Evolutionary conservation across 768 basidiomycete genomes (phyloP).

Genomic region (Boletus speciosus): DNA sequence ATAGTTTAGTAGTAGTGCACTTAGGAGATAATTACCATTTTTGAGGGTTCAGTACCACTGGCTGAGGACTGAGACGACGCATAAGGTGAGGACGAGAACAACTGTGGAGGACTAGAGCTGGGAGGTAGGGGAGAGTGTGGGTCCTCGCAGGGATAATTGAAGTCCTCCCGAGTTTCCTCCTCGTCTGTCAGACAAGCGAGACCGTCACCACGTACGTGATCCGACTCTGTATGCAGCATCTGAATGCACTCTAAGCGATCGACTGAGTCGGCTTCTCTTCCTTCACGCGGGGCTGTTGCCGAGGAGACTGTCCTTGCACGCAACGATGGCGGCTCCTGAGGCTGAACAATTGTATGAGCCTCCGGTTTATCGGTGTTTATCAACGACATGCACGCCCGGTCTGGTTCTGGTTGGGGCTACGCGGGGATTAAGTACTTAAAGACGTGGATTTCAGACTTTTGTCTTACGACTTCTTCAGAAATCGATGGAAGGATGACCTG

Average conservation of each 20-base stretch:
- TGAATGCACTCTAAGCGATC: neutral
- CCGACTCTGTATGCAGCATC: neutral
- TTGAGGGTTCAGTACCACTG: slow-evolving; percentile 2
- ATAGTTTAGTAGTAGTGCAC: neutral
- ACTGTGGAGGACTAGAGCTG: slow-evolving; percentile 46
- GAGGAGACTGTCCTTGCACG: neutral
- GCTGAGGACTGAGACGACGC: slow-evolving; percentile 32
- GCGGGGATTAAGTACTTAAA: slow-evolving; percentile 1
- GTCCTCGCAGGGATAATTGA: slow-evolving; percentile 5
- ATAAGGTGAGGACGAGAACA: slow-evolving; percentile 44
- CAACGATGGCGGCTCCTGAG: neutral
- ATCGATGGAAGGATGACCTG: neutral
- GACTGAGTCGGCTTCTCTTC: neutral
- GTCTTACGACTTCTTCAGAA: slow-evolving; percentile 13
- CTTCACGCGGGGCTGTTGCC: neutral
- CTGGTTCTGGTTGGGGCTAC: neutral
- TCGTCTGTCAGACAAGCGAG: neutral
- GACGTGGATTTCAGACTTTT: neutral
- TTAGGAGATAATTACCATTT: slow-evolving; percentile 4
- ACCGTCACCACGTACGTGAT: neutral
- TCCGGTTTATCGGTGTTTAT: neutral
- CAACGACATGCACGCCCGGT: neutral
- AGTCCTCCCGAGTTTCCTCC: neutral
- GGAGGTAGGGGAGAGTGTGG: slow-evolving; percentile 31
- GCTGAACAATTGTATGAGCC: neutral